Conservation (phyloP, 1,139 yeast species). For the Yamadazyma songkhlaensis region DNA sequence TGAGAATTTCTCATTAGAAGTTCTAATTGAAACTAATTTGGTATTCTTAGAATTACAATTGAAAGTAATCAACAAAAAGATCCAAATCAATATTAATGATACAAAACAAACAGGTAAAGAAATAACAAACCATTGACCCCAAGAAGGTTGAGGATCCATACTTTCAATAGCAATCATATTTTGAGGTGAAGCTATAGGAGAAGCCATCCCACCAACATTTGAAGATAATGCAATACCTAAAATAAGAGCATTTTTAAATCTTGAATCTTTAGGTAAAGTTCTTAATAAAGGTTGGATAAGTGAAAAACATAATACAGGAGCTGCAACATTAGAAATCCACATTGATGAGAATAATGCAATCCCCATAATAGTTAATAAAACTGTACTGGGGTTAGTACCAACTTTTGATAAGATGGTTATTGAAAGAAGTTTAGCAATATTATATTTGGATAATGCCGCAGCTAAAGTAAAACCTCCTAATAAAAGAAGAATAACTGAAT, state of each 20-base stretch:
- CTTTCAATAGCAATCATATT: slow-evolving; percentile 72
- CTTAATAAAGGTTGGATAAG: slow-evolving; percentile 63
- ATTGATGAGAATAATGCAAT: slow-evolving; percentile 68
- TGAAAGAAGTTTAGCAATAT: slow-evolving; percentile 65
- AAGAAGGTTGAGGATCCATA: slow-evolving; percentile 62
- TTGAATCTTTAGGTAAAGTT: slow-evolving; percentile 59
- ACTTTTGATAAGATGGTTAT: slow-evolving; percentile 63
- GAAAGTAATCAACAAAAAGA: slow-evolving; percentile 54
- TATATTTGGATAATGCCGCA: slow-evolving; percentile 68
- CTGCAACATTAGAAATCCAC: slow-evolving; percentile 82
- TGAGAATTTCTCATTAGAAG: slow-evolving; percentile 58
- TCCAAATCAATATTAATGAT: slow-evolving; percentile 56
- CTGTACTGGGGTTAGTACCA: slow-evolving; percentile 64
- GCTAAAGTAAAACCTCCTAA: slow-evolving; percentile 75
- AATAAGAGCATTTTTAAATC: slow-evolving; percentile 61
- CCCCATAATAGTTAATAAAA: slow-evolving; percentile 61
- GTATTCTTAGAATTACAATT: slow-evolving; percentile 42
- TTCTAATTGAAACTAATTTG: slow-evolving; percentile 49
- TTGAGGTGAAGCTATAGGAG: slow-evolving; percentile 81
- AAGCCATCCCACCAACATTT: slow-evolving; percentile 74
- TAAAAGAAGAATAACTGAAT: slow-evolving; percentile 65
- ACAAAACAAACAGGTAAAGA: slow-evolving; percentile 63
- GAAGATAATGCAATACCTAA: slow-evolving; percentile 73
- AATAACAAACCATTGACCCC: slow-evolving; percentile 78
- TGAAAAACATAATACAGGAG: slow-evolving; percentile 72